Evolutionary conservation across 768 basidiomycete genomes (phyloP), one percentile per base, ranked within the genome.

Genomic region (Macrolepiota albuminosa): DNA sequence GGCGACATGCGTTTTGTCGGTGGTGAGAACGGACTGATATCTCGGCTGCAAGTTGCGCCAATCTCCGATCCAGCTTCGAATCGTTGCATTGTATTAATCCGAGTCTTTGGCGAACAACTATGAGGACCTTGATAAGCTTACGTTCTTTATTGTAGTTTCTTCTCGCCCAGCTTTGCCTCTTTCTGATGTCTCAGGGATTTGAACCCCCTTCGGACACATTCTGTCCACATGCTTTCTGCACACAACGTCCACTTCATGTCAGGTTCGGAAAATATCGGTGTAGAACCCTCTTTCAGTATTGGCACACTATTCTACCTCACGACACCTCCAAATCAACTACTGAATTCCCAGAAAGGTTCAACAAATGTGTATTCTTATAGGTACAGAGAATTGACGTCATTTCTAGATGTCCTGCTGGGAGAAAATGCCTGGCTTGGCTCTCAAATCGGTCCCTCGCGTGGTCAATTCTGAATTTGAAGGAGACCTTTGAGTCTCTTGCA

Each of bases 251-350:
- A 26, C 29, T 52, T 16, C 54, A 49, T 45, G 61, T 64, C 13
- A 56, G 54, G 34, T 62, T 61, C 52, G 60, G 51, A 55, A 61
- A 59, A 50, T 58, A 64, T 59, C 61, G 58, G 54, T 62, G 61
- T 42, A 64, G 46, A 54, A 56, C 49, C 16, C 57, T 64, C 26
- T 56, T 59, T 26, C 49, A 58, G 46, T 54, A 61, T 43, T 62
- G 57, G 52, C 60, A 49, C 16, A 57, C 55, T 40, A 46, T 64
- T n/a, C 54, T 56, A n/a, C 54, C 37, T 36, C 57, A 56, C 24
- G 58, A 58, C 42, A 51, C 60, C 31, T 16, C 46, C 40, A 36
- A 36, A 31, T 54, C 40, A 46, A 24, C 46, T 26, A 10, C 42
- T n/a, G 34, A 54, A 3, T n/a, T 18, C 49, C 11, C 53, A 52